A percentile compares a stretch with the other conserved stretches of the same genome.
phyloP scores from a whole-genome alignment of 75 land plant species.

The Picea glauca region DNA sequence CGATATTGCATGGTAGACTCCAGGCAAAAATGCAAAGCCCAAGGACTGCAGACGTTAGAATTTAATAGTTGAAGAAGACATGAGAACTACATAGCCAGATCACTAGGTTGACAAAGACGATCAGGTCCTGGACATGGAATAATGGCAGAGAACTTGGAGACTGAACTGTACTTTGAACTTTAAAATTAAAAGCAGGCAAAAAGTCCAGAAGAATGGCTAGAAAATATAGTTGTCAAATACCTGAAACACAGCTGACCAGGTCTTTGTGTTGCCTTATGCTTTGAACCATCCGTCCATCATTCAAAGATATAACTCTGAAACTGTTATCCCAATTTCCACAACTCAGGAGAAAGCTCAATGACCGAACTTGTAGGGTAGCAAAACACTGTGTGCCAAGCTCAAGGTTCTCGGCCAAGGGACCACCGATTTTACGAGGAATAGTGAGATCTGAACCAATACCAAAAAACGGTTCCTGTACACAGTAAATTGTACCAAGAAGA shows the following conservation, averaged over 20 bases:
- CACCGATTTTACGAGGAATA: slow-evolving; percentile 64
- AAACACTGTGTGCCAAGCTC: slow-evolving; percentile 69
- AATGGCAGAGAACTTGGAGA: not conserved
- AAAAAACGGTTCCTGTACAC: slow-evolving; percentile 83
- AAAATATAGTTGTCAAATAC: slow-evolving; percentile 28
- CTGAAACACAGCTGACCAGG: slow-evolving; percentile 93
- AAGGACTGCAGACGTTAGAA: not conserved
- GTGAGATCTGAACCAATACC: slow-evolving; percentile 85
- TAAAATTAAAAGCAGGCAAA: not conserved
- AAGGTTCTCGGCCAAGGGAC: slow-evolving; percentile 70
- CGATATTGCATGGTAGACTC: not conserved
- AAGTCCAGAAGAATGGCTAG: not conserved
- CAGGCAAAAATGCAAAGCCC: not conserved
- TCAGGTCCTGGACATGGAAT: not conserved
- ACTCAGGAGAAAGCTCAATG: slow-evolving; percentile 67
- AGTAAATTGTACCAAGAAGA: not conserved
- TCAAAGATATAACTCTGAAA: slow-evolving; percentile 78
- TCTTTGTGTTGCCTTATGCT: slow-evolving; percentile 91
- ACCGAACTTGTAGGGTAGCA: slow-evolving; percentile 65
- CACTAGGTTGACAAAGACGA: not conserved
- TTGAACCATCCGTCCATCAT: slow-evolving; percentile 83
- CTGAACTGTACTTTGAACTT: not conserved
- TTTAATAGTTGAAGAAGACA: not conserved
- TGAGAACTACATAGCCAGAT: not conserved
- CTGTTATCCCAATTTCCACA: slow-evolving; percentile 99